phyloP scores from a whole-genome alignment of 257 asterid species.

The Forsythia viridissima region DNA sequence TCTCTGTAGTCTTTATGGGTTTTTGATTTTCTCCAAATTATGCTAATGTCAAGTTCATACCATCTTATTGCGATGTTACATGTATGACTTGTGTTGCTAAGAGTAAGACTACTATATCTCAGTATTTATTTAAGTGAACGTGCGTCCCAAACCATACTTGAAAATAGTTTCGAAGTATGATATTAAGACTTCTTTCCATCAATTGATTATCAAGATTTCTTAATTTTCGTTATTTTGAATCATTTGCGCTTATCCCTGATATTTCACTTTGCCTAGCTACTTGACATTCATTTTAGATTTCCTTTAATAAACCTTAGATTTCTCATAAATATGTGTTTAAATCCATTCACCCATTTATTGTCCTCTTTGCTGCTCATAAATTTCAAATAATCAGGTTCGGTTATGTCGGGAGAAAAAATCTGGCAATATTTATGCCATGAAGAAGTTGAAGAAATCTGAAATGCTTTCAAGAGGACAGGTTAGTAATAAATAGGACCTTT shows the following conservation, averaged over 20 bases:
- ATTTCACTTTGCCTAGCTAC: neutral
- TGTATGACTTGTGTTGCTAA: neutral
- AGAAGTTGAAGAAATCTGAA: slow-evolving; percentile 96
- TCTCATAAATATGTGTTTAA: neutral
- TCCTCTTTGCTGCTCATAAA: slow-evolving; percentile 19
- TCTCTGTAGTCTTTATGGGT: slow-evolving; percentile 12
- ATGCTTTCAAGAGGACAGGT: slow-evolving; percentile 99
- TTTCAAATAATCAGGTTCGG: slow-evolving; percentile 61
- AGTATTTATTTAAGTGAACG: neutral
- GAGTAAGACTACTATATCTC: neutral
- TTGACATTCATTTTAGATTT: neutral
- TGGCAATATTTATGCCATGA: slow-evolving; percentile 96
- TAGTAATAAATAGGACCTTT: slow-evolving; percentile 5
- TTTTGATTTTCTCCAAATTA: slow-evolving; percentile 11
- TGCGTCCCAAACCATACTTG: neutral
- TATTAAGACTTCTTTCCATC: neutral
- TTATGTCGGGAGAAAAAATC: slow-evolving; percentile 92
- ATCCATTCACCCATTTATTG: neutral
- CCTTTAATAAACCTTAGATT: neutral
- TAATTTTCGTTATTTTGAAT: neutral
- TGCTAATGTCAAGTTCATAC: slow-evolving; percentile 11
- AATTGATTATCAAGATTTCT: neutral
- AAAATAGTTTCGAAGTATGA: neutral
- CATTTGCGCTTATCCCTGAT: neutral
- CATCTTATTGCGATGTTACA: slow-evolving; percentile 6